Percentiles rank a stretch among this genome's conserved stretches.
These are phyloP conservation scores for Clavariopsis aquatica DNA, from an alignment of 495 filamentous ascomycete genomes.

Conservation along the genomic window DNA sequence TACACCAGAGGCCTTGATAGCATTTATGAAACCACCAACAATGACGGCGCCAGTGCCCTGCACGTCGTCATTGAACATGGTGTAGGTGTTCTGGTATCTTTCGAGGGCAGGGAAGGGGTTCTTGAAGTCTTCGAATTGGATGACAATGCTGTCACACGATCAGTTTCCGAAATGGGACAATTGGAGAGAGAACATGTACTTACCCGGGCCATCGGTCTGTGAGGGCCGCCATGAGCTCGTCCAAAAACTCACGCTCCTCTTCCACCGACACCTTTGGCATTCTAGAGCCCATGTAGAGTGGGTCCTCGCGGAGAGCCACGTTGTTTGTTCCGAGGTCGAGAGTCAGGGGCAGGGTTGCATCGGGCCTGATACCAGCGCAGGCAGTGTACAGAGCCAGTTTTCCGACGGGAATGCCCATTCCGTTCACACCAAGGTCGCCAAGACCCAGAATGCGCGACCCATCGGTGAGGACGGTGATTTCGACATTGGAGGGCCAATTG, in stretches of 20 bases:
- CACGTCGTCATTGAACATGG: constrained; percentile 98
- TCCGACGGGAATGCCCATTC: constrained; percentile 94
- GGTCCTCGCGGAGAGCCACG: constrained; percentile 82
- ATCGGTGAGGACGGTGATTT: constrained; percentile 97
- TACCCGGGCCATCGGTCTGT: constrained; percentile 82
- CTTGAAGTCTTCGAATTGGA: constrained; percentile 99
- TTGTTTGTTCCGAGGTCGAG: constrained; percentile 92
- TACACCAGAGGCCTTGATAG: constrained; percentile 82
- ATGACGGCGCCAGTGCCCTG: constrained; percentile 98
- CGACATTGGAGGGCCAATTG: constrained; percentile 90
- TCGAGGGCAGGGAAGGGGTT: constrained; percentile 94
- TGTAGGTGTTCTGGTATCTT: constrained; percentile 81
- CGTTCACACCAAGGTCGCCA: constrained; percentile 94
- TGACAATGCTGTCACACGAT: constrained; percentile 67
- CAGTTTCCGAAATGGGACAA: constrained; percentile 21
- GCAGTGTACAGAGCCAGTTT: constrained; percentile 92
- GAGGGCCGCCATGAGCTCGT: constrained; percentile 93
- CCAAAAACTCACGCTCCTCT: constrained; percentile 90
- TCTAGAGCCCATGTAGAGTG: constrained; percentile 89
- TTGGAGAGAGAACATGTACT: constrained; percentile 38
- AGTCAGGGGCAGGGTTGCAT: constrained; percentile 86
- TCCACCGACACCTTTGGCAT: constrained; percentile 75
- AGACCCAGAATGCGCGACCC: constrained; percentile 94
- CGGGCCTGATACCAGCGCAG: constrained; percentile 94
- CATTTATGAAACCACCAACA: constrained; percentile 90